A percentile compares a stretch with the other conserved stretches of the same genome.
Evolutionary conservation across 1,139 yeast species (phyloP).

Genomic region (Lodderomyces orthopsilosis): DNA sequence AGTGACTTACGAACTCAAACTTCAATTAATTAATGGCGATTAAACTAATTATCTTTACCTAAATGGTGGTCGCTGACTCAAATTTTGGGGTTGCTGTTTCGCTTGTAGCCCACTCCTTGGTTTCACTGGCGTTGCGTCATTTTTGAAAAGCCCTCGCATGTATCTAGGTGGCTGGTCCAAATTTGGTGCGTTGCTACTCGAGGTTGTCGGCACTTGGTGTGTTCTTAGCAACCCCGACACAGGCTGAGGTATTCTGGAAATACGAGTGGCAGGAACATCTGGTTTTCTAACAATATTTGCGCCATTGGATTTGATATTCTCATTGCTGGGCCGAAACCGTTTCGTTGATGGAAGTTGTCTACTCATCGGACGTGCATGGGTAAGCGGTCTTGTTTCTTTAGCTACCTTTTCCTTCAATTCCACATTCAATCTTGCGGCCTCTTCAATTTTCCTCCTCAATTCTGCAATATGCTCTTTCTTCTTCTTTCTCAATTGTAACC

Average conservation of each 20-base stretch:
- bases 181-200: slow-evolving; percentile 27
- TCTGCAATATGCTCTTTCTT: slow-evolving; percentile 24
- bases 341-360: background rate
- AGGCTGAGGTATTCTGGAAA: background rate
- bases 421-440: slow-evolving; percentile 25
- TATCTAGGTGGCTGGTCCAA: slow-evolving; percentile 46
- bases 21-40: slow-evolving; percentile 16
- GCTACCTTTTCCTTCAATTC: slow-evolving; percentile 24
- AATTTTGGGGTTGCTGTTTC: slow-evolving; percentile 6
- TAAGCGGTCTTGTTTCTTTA: slow-evolving; percentile 7
- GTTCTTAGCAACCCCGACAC: background rate
- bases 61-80: slow-evolving; percentile 22
- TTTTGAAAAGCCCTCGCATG: slow-evolving; percentile 36
- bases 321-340: background rate
- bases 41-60: slow-evolving; percentile 12
- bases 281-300: background rate
- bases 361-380: background rate
- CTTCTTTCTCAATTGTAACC: slow-evolving; percentile 25
- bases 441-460: slow-evolving; percentile 21
- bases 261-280: background rate
- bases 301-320: background rate
- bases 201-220: background rate
- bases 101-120: background rate
- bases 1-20: slow-evolving; percentile 39
- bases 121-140: slow-evolving; percentile 5